Percentiles rank a stretch among this genome's conserved stretches.
Evolutionary conservation across 2,329 filamentous ascomycete species (phyloP).

Genomic region (Daldinia eschscholtzii): DNA sequence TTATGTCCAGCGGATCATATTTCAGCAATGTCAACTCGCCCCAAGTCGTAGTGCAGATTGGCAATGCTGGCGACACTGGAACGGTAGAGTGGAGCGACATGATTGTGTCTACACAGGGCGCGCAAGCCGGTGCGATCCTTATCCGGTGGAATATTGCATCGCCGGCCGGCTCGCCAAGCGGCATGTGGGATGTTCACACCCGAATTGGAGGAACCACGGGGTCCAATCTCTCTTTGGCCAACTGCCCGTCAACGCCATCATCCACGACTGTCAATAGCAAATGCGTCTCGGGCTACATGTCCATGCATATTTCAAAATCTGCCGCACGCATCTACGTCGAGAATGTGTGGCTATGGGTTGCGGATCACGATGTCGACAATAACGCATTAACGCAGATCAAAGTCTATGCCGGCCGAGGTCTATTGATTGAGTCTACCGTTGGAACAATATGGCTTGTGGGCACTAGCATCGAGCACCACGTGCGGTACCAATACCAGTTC

Average conservation of each 20-base stretch:
- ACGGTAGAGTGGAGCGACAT: conserved; percentile 73
- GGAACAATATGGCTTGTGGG: conserved; percentile 72
- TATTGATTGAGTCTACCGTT: conserved; percentile 60
- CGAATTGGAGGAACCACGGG: conserved; percentile 80
- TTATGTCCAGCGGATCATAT: conserved; percentile 63
- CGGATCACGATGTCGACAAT: conserved; percentile 66
- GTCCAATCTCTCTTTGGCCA: conserved; percentile 74
- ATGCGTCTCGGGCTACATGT: conserved; percentile 60
- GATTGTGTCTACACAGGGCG: conserved; percentile 70
- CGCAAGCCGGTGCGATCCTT: conserved; percentile 70
- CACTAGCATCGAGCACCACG: conserved; percentile 74
- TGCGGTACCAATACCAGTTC: conserved; percentile 78
- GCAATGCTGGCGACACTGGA: conserved; percentile 67
- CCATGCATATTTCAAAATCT: conserved; percentile 57
- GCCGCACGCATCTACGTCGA: conserved; percentile 58
- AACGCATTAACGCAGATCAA: conserved; percentile 59
- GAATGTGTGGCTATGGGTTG: conserved; percentile 60
- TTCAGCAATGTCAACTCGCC: conserved; percentile 67
- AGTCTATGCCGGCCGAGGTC: conserved; percentile 63
- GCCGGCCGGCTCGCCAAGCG: conserved; percentile 56
- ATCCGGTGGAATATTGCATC: conserved; percentile 72
- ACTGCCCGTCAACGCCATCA: conserved; percentile 65
- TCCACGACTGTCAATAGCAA: conserved; percentile 48
- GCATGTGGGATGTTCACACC: conserved; percentile 82
- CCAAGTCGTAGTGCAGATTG: conserved; percentile 68